Evolutionary conservation across 2,329 filamentous ascomycete species (phyloP).

Genomic region (Fusarium sp.): DNA sequence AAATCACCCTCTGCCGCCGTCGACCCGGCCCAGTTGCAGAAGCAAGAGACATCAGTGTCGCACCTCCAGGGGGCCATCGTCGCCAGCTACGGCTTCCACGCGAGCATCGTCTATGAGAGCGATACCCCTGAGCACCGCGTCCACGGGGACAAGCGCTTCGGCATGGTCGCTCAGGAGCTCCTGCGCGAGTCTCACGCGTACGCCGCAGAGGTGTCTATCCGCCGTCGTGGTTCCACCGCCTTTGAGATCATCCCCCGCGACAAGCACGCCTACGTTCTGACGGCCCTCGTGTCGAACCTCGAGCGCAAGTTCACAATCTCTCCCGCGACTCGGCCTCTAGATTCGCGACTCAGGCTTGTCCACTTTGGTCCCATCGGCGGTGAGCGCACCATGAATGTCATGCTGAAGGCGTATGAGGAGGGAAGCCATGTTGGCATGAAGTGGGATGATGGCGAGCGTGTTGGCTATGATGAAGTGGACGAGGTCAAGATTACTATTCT

Average conservation of each 20-base stretch:
- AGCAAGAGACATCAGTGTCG: slow-evolving; percentile 49
- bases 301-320: slow-evolving; percentile 87
- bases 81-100: slow-evolving; percentile 90
- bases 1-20: not conserved
- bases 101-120: slow-evolving; percentile 88
- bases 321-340: slow-evolving; percentile 76
- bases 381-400: slow-evolving; percentile 79
- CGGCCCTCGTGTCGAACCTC: slow-evolving; percentile 81
- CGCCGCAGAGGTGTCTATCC: slow-evolving; percentile 55
- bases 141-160: slow-evolving; percentile 82
- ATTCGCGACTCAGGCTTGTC: slow-evolving; percentile 77
- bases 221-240: slow-evolving; percentile 19
- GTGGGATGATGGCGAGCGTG: slow-evolving; percentile 67
- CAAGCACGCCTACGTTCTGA: slow-evolving; percentile 81
- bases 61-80: slow-evolving; percentile 82
- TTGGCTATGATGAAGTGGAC: slow-evolving; percentile 79
- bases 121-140: slow-evolving; percentile 85
- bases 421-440: slow-evolving; percentile 66
- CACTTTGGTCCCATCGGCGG: slow-evolving; percentile 78
- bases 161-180: slow-evolving; percentile 83
- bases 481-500: slow-evolving; percentile 73
- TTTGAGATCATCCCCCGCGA: slow-evolving; percentile 49
- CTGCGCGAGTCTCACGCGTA: slow-evolving; percentile 68
- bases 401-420: slow-evolving; percentile 72
- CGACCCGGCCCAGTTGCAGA: slow-evolving; percentile 32